Evolutionary conservation across 495 filamentous ascomycete genomes (phyloP).

Genomic region (Penicillium argentinense): DNA sequence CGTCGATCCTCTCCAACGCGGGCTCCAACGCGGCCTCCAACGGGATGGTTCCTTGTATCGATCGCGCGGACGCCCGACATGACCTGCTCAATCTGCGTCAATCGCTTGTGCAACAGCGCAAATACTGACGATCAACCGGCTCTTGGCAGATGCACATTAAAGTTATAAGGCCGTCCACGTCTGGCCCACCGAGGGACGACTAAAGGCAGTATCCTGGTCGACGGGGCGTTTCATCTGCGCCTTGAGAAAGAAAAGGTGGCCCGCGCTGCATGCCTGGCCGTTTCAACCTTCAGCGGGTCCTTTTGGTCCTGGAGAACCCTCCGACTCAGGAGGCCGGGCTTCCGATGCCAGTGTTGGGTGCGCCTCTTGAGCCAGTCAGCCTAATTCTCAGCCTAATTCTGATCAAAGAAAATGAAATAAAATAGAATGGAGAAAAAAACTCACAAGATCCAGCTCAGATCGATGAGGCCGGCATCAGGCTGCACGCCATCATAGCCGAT

Average conservation of each 20-base stretch:
- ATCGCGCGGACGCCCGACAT: neutral
- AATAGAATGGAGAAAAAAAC: too few species aligned
- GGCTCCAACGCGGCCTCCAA: too few species aligned
- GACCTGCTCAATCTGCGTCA: slow-evolving; percentile 1
- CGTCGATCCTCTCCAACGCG: too few species aligned
- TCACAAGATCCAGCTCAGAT: too few species aligned
- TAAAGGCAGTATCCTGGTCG: slow-evolving; percentile 8
- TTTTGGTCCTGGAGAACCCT: neutral
- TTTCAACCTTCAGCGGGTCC: slow-evolving; percentile 2
- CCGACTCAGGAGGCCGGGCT: neutral
- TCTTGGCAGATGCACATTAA: slow-evolving; percentile 9
- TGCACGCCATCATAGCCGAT: neutral
- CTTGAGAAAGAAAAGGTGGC: slow-evolving; percentile 18
- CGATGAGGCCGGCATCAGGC: too few species aligned
- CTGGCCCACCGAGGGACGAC: slow-evolving; percentile 4
- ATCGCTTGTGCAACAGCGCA: neutral
- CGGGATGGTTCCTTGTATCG: too few species aligned
- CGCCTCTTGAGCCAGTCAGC: neutral
- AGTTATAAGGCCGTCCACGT: slow-evolving; percentile 3
- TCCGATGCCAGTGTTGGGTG: neutral
- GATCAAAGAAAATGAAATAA: too few species aligned
- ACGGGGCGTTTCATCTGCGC: slow-evolving; percentile 15
- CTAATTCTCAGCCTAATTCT: too few species aligned
- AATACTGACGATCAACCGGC: neutral
- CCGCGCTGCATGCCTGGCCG: slow-evolving; percentile 1